phyloP scores from a whole-genome alignment of 2,329 filamentous ascomycete genomes.

The Gnomoniopsis smithogilvyi region DNA sequence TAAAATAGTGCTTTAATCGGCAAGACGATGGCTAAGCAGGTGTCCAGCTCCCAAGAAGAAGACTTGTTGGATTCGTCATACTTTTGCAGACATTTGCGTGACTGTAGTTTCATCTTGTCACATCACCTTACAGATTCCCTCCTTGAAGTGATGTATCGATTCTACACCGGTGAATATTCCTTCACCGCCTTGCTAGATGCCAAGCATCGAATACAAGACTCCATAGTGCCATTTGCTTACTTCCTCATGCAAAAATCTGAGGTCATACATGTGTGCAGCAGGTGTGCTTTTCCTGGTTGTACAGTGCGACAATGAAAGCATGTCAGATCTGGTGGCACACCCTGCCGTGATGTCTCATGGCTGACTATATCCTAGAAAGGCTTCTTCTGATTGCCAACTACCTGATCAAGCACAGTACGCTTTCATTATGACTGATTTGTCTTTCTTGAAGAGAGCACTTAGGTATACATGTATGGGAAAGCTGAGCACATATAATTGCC shows the following conservation, averaged over 20 bases:
- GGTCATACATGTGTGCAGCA: not conserved
- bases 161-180: too few relatives aligned
- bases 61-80: not conserved
- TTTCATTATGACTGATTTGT: too few relatives aligned
- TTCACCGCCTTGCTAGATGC: too few relatives aligned
- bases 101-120: too few relatives aligned
- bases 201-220: not conserved
- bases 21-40: not conserved
- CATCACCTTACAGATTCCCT: too few relatives aligned
- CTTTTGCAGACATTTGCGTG: not conserved
- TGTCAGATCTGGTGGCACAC: not conserved
- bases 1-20: not conserved
- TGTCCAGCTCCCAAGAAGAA: not conserved
- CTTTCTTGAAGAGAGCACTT: too few relatives aligned
- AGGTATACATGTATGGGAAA: too few relatives aligned
- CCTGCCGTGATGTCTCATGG: not conserved
- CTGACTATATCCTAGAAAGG: not conserved
- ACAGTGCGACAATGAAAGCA: conserved; percentile 1
- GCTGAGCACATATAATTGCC: too few relatives aligned
- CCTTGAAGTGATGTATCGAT: too few relatives aligned
- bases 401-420: not conserved
- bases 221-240: too few relatives aligned
- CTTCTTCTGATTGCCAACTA: too few relatives aligned
- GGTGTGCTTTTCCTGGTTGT: not conserved
- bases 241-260: not conserved